Evolutionary conservation across 2,329 filamentous ascomycete species (phyloP).

Genomic region (Zymoseptoria pseudotritici): DNA sequence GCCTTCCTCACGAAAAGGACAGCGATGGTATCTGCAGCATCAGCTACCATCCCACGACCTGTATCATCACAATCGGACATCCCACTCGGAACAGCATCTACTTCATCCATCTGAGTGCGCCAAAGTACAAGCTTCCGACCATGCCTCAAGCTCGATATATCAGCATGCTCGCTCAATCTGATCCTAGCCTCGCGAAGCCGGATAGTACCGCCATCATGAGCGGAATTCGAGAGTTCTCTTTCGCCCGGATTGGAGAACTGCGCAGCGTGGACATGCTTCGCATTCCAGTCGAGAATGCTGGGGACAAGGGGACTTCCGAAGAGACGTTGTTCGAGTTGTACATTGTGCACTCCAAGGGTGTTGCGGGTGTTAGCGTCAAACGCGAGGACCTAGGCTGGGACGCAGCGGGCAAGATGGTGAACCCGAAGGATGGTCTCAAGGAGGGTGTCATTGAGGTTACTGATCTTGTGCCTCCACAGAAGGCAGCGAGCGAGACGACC

Average conservation of each 20-base stretch:
- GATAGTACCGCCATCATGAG: slow-evolving; percentile 97
- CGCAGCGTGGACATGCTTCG: slow-evolving; percentile 85
- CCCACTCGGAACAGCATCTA: slow-evolving; percentile 96
- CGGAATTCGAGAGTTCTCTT: slow-evolving; percentile 90
- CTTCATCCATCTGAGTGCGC: slow-evolving; percentile 90
- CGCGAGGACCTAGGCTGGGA: slow-evolving; percentile 89
- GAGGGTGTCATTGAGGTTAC: slow-evolving; percentile 67
- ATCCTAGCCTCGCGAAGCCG: slow-evolving; percentile 67
- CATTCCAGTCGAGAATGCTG: slow-evolving; percentile 50
- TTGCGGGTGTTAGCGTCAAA: slow-evolving; percentile 81
- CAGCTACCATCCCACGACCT: slow-evolving; percentile 83
- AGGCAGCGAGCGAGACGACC: slow-evolving; percentile 9
- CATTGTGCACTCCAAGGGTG: slow-evolving; percentile 93
- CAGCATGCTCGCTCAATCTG: slow-evolving; percentile 64
- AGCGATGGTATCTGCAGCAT: slow-evolving; percentile 98
- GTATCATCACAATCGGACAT: slow-evolving; percentile 91
- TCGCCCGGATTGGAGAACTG: slow-evolving; percentile 75
- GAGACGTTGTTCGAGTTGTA: slow-evolving; percentile 86
- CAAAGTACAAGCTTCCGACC: slow-evolving; percentile 73
- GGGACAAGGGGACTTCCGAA: slow-evolving; percentile 52
- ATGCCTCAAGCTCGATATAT: slow-evolving; percentile 87
- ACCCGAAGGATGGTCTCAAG: slow-evolving; percentile 67
- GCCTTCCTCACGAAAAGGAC: slow-evolving; percentile 70
- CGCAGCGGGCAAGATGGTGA: slow-evolving; percentile 77
- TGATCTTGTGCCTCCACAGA: slow-evolving; percentile 45